These are phyloP conservation scores for Austroboletus niveus DNA, from an alignment of 1,284 basidiomycete species.

Conservation along the genomic window DNA sequence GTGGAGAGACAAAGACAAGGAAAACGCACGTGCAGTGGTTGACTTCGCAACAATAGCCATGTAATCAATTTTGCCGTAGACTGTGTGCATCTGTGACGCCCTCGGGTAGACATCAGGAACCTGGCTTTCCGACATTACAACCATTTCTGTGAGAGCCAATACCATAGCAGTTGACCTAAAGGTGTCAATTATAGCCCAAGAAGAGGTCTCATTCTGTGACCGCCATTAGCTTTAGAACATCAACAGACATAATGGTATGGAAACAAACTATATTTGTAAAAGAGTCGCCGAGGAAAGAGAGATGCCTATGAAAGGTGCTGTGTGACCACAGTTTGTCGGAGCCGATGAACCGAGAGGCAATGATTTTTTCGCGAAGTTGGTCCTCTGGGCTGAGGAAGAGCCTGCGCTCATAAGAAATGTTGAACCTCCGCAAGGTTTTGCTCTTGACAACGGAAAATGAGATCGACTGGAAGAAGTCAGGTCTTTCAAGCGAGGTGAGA, in stretches of 20 bases:
- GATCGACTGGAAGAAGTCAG: neutral
- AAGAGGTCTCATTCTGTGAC: neutral
- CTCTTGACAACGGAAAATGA: neutral
- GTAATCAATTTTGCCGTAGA: neutral
- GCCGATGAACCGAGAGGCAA: neutral
- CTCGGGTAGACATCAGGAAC: neutral
- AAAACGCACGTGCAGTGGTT: neutral
- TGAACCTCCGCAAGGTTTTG: neutral
- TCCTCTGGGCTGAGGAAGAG: neutral
- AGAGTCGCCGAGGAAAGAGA: neutral
- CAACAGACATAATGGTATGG: neutral
- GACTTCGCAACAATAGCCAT: neutral
- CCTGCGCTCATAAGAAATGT: neutral
- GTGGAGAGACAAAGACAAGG: neutral
- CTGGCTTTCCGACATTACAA: neutral
- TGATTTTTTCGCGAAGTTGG: neutral
- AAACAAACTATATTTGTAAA: neutral
- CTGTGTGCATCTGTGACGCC: neutral
- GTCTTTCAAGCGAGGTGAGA: neutral
- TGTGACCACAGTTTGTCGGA: neutral
- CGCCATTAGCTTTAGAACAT: neutral
- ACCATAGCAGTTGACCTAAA: neutral
- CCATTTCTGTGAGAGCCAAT: neutral
- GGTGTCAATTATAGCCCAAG: neutral
- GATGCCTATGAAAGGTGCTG: neutral